Conservation (phyloP, 805 yeast species). For the Teunomyces barrocoloradensis region DNA sequence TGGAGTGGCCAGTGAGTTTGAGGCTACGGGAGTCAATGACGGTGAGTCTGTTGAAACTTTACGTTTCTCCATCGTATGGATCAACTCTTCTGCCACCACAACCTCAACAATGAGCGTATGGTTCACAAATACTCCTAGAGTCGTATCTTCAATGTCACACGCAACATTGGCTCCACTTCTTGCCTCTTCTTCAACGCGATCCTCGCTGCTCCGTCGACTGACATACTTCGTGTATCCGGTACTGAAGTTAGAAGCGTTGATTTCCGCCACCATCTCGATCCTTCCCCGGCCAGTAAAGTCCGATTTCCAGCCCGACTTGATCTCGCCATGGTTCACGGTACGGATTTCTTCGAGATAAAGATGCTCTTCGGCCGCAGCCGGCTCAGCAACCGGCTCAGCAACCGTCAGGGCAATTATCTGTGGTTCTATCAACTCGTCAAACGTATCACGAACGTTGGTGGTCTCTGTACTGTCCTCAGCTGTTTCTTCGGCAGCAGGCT, state of each 20-base stretch:
- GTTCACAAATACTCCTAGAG: slow-evolving; percentile 68
- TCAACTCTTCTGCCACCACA: slow-evolving; percentile 88
- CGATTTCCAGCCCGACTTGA: slow-evolving; percentile 92
- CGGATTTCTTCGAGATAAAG: slow-evolving; percentile 71
- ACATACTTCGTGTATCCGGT: slow-evolving; percentile 48
- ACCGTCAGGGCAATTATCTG: not conserved
- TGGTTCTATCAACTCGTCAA: not conserved
- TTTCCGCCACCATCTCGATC: slow-evolving; percentile 75
- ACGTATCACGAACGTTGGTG: slow-evolving; percentile 46
- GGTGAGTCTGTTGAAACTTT: slow-evolving; percentile 3
- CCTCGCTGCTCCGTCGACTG: slow-evolving; percentile 42
- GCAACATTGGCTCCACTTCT: slow-evolving; percentile 53
- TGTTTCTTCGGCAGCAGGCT: not conserved
- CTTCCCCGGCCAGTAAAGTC: slow-evolving; percentile 79
- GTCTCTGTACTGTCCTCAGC: slow-evolving; percentile 65
- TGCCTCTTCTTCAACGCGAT: slow-evolving; percentile 23
- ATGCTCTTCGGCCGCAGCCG: slow-evolving; percentile 5
- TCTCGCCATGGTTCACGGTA: slow-evolving; percentile 72
- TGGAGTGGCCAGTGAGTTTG: slow-evolving; percentile 15
- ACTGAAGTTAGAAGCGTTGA: slow-evolving; percentile 56
- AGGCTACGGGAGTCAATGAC: slow-evolving; percentile 25
- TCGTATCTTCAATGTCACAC: slow-evolving; percentile 82
- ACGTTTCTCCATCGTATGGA: slow-evolving; percentile 36
- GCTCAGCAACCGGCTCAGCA: not conserved
- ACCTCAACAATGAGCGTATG: slow-evolving; percentile 83